A percentile compares a stretch with the other conserved stretches of the same genome.
These are phyloP conservation scores for Ustilago loliicola DNA, from an alignment of 1,284 basidiomycete genomes.

Conservation along the genomic window DNA sequence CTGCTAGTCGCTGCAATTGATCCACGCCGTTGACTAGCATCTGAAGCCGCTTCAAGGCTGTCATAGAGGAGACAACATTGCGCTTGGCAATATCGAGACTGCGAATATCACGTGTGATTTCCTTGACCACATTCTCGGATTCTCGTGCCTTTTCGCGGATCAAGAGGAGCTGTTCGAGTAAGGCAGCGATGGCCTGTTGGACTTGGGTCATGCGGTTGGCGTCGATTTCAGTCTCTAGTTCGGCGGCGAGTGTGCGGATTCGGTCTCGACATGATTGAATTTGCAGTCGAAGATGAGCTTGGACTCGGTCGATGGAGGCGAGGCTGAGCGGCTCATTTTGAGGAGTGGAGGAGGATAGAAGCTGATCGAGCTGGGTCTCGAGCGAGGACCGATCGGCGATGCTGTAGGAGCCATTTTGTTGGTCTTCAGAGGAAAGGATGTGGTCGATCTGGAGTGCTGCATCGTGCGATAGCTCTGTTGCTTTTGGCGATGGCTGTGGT, in stretches of 20 bases:
- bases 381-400: constrained; percentile 34
- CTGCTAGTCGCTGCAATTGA: constrained; percentile 63
- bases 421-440: constrained; percentile 17
- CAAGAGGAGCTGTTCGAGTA: constrained; percentile 90
- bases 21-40: constrained; percentile 63
- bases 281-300: constrained; percentile 37
- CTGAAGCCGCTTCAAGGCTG: constrained; percentile 87
- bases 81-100: constrained; percentile 93
- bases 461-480: constrained; percentile 31
- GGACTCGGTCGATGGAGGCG: constrained; percentile 37
- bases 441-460: constrained; percentile 44
- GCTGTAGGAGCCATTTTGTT: constrained; percentile 22
- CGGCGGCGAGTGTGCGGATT: constrained; percentile 28
- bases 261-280: constrained; percentile 31
- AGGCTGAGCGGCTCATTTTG: constrained; percentile 35
- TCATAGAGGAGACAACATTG: constrained; percentile 85
- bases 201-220: constrained; percentile 49
- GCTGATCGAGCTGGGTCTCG: constrained; percentile 35
- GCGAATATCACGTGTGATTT: constrained; percentile 97
- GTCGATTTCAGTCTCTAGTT: constrained; percentile 49
- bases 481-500: constrained; percentile 18
- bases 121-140: constrained; percentile 92
- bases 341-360: constrained; percentile 22
- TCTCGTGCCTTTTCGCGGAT: constrained; percentile 83
- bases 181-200: constrained; percentile 61